phyloP scores from a whole-genome alignment of 305 asterid species.

The Lippia alba region DNA sequence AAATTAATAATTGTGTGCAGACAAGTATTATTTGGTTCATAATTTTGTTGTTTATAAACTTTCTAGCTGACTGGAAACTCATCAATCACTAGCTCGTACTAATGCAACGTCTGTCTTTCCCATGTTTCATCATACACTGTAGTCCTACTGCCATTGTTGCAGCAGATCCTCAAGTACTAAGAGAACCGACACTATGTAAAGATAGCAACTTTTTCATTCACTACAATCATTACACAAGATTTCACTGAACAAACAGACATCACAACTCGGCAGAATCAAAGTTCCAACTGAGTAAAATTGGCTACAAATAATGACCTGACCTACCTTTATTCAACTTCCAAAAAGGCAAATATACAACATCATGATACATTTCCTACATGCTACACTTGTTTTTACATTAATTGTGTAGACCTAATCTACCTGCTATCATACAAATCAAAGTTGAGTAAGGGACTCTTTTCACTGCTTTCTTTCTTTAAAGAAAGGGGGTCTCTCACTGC shows the following conservation, averaged over 20 bases:
- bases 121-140: no score
- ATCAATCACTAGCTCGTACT: no score
- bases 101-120: no score
- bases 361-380: conserved; percentile 36
- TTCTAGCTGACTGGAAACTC: no score
- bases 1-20: no score
- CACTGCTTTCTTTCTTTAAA: background rate
- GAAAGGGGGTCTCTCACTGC: conserved; percentile 27
- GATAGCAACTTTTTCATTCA: conserved; percentile 1
- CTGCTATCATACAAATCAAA: conserved; percentile 41
- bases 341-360: conserved; percentile 28
- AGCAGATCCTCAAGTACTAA: no score
- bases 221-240: background rate
- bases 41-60: no score
- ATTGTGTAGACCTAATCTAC: conserved; percentile 35
- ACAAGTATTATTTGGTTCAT: no score
- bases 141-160: no score
- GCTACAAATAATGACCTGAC: background rate
- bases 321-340: conserved; percentile 38
- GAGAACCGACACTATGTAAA: background rate
- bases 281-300: conserved; percentile 3
- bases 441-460: no score
- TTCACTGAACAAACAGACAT: conserved; percentile 6
- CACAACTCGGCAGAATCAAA: conserved; percentile 22
- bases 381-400: conserved; percentile 32